These are phyloP conservation scores for Paramecium sonneborni DNA, from an alignment of 73 alveolate species.

Conservation along the genomic window DNA sequence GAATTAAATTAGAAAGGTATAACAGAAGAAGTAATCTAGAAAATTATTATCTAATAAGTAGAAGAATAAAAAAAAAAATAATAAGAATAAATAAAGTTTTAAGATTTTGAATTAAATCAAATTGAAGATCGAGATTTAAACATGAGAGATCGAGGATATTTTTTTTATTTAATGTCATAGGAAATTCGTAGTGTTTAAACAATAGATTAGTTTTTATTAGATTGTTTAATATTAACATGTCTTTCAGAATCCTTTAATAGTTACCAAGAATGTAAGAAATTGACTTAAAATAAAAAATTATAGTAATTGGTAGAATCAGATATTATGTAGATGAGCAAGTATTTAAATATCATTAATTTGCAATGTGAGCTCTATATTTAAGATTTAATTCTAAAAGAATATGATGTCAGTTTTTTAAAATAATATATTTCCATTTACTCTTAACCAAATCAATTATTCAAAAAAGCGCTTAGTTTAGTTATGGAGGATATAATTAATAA, in stretches of 20 bases:
- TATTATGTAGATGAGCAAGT: not conserved
- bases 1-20: not conserved
- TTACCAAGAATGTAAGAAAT: not conserved
- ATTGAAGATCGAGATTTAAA: not conserved
- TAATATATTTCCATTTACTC: not conserved
- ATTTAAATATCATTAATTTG: not conserved
- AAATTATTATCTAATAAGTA: not conserved
- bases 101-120: not conserved
- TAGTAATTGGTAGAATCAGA: not conserved
- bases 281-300: not conserved
- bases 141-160: not conserved
- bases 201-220: not conserved
- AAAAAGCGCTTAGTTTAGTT: not conserved
- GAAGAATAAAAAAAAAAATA: not conserved
- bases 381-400: not conserved
- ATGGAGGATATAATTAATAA: not conserved
- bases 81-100: not conserved
- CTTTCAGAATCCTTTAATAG: not conserved
- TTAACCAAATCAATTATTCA: not conserved
- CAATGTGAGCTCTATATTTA: not conserved
- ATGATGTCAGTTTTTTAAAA: not conserved
- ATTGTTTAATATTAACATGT: not conserved
- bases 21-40: not conserved
- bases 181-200: not conserved
- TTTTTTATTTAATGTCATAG: not conserved